These are phyloP conservation scores for Rhizophora apiculata DNA, from an alignment of 345 rosid genomes.

Conservation along the genomic window DNA sequence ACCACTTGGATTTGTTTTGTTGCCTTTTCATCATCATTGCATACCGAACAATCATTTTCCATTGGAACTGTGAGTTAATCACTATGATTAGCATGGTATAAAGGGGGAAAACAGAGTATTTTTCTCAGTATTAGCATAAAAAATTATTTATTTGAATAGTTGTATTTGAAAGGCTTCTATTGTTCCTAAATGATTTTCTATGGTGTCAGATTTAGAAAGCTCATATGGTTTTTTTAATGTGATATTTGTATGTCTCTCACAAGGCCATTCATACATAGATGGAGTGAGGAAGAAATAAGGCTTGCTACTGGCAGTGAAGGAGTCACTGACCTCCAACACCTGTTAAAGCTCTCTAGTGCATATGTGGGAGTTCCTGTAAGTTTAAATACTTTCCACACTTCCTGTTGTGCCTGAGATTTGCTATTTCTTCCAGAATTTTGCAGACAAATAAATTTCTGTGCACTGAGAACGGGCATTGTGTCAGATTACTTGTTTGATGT, in stretches of 20 bases:
- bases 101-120: neutral
- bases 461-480: neutral
- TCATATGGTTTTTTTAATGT: neutral
- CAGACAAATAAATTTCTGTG: neutral
- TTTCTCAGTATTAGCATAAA: neutral
- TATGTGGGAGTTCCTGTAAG: slow-evolving; percentile 67
- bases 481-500: neutral
- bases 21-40: neutral
- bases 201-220: neutral
- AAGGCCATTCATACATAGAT: slow-evolving; percentile 32
- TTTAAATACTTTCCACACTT: neutral
- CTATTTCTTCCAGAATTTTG: slow-evolving; percentile 7
- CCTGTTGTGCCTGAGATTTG: neutral
- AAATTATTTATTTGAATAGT: neutral
- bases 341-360: slow-evolving; percentile 71
- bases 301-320: slow-evolving; percentile 65
- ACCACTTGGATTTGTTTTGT: neutral
- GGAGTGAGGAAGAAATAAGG: slow-evolving; percentile 69
- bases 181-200: neutral
- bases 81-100: neutral
- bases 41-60: neutral
- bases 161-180: neutral
- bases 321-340: slow-evolving; percentile 52
- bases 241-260: slow-evolving; percentile 33
- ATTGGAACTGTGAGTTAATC: neutral